Conservation (phyloP, 805 yeast genomes). For the Yueomyces sp. region DNA sequence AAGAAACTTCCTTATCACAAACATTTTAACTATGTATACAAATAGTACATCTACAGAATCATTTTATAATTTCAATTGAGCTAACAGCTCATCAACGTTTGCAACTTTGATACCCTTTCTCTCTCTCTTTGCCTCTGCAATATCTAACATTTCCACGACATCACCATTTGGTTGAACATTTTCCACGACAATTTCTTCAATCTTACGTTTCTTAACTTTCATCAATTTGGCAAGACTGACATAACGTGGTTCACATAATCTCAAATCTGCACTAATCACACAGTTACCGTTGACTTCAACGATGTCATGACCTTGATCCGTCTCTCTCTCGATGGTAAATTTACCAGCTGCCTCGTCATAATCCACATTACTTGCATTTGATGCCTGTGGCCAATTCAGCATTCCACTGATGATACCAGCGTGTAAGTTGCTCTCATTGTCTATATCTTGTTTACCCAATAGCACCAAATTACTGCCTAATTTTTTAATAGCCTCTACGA, state of each 20-base stretch:
- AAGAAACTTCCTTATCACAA: no score
- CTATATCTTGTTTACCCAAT: slow-evolving; percentile 94
- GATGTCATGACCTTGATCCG: slow-evolving; percentile 90
- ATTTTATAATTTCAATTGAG: slow-evolving; percentile 25
- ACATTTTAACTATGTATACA: no score
- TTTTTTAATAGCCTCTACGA: slow-evolving; percentile 57
- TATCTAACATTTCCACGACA: slow-evolving; percentile 52
- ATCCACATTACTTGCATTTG: slow-evolving; percentile 80
- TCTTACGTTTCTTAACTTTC: slow-evolving; percentile 97
- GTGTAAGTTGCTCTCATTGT: slow-evolving; percentile 87
- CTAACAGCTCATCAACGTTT: slow-evolving; percentile 68
- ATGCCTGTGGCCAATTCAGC: slow-evolving; percentile 92
- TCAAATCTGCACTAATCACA: slow-evolving; percentile 82
- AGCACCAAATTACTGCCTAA: slow-evolving; percentile 67
- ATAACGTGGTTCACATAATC: slow-evolving; percentile 90
- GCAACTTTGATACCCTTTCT: slow-evolving; percentile 70
- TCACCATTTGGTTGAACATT: slow-evolving; percentile 56
- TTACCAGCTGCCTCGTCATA: slow-evolving; percentile 35
- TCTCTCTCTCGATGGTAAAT: slow-evolving; percentile 73
- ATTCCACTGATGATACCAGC: slow-evolving; percentile 95
- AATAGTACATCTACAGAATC: background rate
- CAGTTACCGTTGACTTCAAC: slow-evolving; percentile 67
- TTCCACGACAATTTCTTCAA: slow-evolving; percentile 45
- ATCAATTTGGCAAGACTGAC: slow-evolving; percentile 93
- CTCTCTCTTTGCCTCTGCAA: slow-evolving; percentile 79